Evolutionary conservation across 2,329 filamentous ascomycete species (phyloP), one percentile per base, ranked within the genome.

Genomic region (Purpureocillium takamizusanense): DNA sequence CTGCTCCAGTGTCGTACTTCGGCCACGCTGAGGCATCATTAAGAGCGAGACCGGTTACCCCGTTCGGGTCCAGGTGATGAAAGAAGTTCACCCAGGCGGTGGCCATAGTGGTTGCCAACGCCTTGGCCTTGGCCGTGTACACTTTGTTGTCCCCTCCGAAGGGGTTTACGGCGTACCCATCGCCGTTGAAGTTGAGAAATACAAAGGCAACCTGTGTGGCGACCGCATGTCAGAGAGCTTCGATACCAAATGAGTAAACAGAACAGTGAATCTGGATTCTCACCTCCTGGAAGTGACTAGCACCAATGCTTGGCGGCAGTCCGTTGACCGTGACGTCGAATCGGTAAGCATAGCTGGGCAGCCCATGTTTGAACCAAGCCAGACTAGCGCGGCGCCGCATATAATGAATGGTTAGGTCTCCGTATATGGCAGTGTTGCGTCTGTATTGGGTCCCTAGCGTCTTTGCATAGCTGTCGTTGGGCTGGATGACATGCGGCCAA

Each of bases 241-340:
- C 7, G 12, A 30, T 30, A 12, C 28, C 21, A 25, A 25, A 25
- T 10, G 21, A 10, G 21, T 5, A 25, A 10, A 10, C 5, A 25
- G 21, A 12, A 14, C 5, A 12, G 13, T 7, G 1, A 3, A 16
- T 42, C 7, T 44, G 32, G 8, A 13, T 2, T 8, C 36, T 31
- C 28, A 51, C 54, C 42, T 56, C 60, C 41, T 57, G 51, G 45
- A 72, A 71, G 15, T 71, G 57, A 3, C 49, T 50, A 8, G 58
- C 48, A 8, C 53, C 53, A 15, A 35, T 38, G 13, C 29, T 42
- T 5, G 39, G 40, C 4, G 46, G 44, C 4, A 50, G 15, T 2
- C 51, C 53, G 30, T 53, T 54, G 2, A 52, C 46, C 44, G 45
- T 47, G 2, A 58, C 55, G 37, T 60, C 51, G 36, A 61, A 61